These are phyloP conservation scores for Leucosporidium creatinivorum DNA, from an alignment of 768 basidiomycete species.

Conservation along the genomic window DNA sequence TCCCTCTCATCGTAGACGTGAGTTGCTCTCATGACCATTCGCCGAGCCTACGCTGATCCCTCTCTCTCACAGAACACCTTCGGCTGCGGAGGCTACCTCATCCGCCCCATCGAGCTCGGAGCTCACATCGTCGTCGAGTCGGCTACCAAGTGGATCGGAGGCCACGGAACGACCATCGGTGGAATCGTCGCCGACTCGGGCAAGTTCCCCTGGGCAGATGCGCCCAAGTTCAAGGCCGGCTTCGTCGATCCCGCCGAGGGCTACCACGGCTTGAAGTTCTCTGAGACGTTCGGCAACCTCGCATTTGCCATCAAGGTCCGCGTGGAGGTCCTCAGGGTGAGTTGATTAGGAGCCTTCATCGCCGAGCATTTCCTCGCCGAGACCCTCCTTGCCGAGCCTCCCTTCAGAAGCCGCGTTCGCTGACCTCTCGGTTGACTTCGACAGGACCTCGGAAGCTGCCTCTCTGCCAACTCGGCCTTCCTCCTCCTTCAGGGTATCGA, in stretches of 20 bases:
- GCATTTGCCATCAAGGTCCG: slow-evolving; percentile 65
- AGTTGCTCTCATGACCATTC: no score
- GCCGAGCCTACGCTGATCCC: no score
- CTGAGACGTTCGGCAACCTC: slow-evolving; percentile 57
- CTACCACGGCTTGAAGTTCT: slow-evolving; percentile 63
- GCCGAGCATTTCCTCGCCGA: no score
- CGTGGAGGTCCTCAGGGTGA: slow-evolving; percentile 41
- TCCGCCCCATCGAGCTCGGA: slow-evolving; percentile 56
- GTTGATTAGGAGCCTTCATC: neutral
- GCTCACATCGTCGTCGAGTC: slow-evolving; percentile 54
- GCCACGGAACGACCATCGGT: slow-evolving; percentile 61
- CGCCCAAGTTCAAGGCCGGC: slow-evolving; percentile 58
- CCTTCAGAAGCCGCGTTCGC: no score
- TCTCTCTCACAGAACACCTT: slow-evolving; percentile 40
- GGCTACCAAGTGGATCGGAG: slow-evolving; percentile 69
- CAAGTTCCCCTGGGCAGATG: slow-evolving; percentile 58
- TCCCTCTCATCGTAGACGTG: slow-evolving; percentile 44
- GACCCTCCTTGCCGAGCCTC: no score
- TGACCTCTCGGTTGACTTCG: neutral
- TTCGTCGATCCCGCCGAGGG: slow-evolving; percentile 69
- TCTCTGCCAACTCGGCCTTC: slow-evolving; percentile 8
- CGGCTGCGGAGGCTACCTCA: slow-evolving; percentile 49
- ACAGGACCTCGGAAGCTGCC: slow-evolving; percentile 20
- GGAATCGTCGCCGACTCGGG: slow-evolving; percentile 69
- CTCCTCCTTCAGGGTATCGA: slow-evolving; percentile 49